Evolutionary conservation across 257 asterid species (phyloP), one percentile per base, ranked within the genome.

Genomic region (Eustoma russellianum): DNA sequence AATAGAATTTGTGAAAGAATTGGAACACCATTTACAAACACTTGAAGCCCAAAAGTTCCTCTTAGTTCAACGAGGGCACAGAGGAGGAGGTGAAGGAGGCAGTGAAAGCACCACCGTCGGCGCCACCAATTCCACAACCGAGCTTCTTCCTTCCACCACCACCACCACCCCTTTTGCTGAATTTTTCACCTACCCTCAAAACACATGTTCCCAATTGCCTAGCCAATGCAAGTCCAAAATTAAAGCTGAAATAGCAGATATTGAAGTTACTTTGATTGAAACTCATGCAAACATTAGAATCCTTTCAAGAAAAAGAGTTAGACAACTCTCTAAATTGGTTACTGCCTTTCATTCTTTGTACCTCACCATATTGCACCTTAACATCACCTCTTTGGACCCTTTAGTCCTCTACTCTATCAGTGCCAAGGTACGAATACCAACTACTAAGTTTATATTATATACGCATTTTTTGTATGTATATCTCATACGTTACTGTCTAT

Each of bases 321-420:
- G 88, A 24, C 98, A 85, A 64, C 86, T 85, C 30, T 92, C 97
- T 0, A 82, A 67, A 71, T 63, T 92, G 57, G 94, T 88, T 38
- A 84, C 79, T 16, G 78, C 85, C 0, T 80, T 92, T 33, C 93
- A 88, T 5, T 66, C 94, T 4, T 41, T 88, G 52, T 64, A 59
- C 41, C 89, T 92, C 56, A 63, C 79, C 50, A 71, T 88, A 19
- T 97, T 92, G 48, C 98, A 92, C 73, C 95, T 92, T 63, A 88
- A 83, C 58, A 82, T 88, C 57, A 81, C 95, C 59, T 79, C 97
- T 3, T 72, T 88, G 47, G 93, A 85, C 70, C 71, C 83, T 4
- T 78, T 82, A 61, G 95, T 88, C 50, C 94, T 92, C 61, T 92
- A 92, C 78, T 92, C 98, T 43, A 74, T 92, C 52, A 92, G 95